Percentiles rank a stretch among this genome's conserved stretches.
These are phyloP conservation scores for Acrocalymma vagum DNA, from an alignment of 2,329 filamentous ascomycete species.

Conservation along the genomic window DNA sequence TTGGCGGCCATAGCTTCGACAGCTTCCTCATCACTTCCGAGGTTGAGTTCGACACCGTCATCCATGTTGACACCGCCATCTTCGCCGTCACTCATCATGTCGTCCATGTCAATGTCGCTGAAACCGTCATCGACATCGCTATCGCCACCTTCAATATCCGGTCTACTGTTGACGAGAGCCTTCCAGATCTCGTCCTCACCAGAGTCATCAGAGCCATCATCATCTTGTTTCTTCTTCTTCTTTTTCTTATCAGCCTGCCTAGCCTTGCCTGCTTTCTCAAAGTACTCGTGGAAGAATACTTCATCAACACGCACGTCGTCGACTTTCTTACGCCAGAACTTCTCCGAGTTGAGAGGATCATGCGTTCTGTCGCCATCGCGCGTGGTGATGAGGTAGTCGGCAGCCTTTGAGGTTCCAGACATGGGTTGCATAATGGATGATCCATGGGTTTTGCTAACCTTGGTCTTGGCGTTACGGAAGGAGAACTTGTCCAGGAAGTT, in stretches of 20 bases:
- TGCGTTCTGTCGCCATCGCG: slow-evolving; percentile 66
- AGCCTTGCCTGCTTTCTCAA: slow-evolving; percentile 70
- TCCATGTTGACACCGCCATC: slow-evolving; percentile 51
- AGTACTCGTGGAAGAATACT: slow-evolving; percentile 98
- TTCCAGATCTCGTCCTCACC: slow-evolving; percentile 89
- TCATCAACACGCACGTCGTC: slow-evolving; percentile 90
- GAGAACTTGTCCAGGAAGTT: slow-evolving; percentile 98
- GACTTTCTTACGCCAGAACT: slow-evolving; percentile 91
- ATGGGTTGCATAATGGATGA: slow-evolving; percentile 97
- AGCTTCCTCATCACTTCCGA: slow-evolving; percentile 58
- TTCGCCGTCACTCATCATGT: slow-evolving; percentile 55
- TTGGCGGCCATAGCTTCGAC: slow-evolving; percentile 58
- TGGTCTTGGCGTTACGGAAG: slow-evolving; percentile 90
- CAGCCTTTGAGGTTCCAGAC: slow-evolving; percentile 66
- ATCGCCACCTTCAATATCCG: slow-evolving; percentile 76
- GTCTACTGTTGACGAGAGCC: slow-evolving; percentile 81
- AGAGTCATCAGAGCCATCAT: slow-evolving; percentile 59
- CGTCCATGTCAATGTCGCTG: slow-evolving; percentile 59
- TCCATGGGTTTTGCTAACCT: slow-evolving; percentile 69
- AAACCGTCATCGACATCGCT: slow-evolving; percentile 65
- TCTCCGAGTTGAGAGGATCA: slow-evolving; percentile 81
- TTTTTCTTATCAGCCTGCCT: slow-evolving; percentile 66
- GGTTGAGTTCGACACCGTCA: slow-evolving; percentile 53
- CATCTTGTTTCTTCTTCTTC: slow-evolving; percentile 52
- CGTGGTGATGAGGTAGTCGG: slow-evolving; percentile 68